These are phyloP conservation scores for Ceriops tagal DNA, from an alignment of 345 rosid genomes.

Conservation along the genomic window DNA sequence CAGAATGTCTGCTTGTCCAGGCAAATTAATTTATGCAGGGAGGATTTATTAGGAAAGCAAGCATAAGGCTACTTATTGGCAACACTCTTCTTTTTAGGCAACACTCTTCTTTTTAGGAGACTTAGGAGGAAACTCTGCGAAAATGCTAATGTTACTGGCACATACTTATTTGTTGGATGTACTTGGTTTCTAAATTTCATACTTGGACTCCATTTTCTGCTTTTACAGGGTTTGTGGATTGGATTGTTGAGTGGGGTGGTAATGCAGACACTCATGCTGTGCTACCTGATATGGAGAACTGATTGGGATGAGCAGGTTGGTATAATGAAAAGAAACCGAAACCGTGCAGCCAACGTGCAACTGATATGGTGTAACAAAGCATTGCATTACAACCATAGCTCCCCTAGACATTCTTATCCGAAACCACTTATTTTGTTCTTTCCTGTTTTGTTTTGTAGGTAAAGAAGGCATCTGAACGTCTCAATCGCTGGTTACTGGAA, in stretches of 20 bases:
- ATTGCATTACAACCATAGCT: neutral
- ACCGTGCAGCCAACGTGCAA: neutral
- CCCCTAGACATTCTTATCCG: neutral
- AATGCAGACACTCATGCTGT: conserved; percentile 24
- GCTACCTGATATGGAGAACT: conserved; percentile 26
- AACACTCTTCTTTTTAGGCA: no score
- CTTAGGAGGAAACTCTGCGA: no score
- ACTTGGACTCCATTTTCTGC: neutral
- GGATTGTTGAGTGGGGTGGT: conserved; percentile 31
- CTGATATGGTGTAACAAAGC: neutral
- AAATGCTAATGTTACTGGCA: no score
- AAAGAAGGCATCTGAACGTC: conserved; percentile 13
- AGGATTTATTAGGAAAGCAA: no score
- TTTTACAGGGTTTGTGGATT: conserved; percentile 36
- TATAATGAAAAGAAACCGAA: neutral
- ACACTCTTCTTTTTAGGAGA: no score
- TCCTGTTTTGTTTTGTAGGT: neutral
- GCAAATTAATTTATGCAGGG: no score
- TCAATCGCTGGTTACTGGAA: conserved; percentile 9
- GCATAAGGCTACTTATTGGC: no score
- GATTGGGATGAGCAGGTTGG: conserved; percentile 35
- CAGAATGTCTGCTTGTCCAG: no score
- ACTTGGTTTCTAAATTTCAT: neutral
- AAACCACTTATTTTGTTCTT: neutral
- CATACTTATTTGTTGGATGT: no score